These are phyloP conservation scores for Suhomyces canberraensis DNA, from an alignment of 805 yeast genomes.

Conservation along the genomic window DNA sequence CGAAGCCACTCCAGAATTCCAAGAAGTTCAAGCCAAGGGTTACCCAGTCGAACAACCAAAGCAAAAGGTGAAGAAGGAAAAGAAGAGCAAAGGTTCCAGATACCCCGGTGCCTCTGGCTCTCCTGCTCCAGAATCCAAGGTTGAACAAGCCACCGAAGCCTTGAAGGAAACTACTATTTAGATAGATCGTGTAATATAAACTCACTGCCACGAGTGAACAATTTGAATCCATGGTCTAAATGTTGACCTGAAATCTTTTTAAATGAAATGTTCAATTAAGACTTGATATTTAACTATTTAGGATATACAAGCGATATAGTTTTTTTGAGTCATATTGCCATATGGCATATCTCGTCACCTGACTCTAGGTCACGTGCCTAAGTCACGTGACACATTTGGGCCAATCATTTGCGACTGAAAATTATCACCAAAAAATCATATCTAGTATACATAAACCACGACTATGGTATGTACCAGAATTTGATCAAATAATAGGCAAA, in stretches of 20 bases:
- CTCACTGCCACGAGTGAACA: too few species aligned
- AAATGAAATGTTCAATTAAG: too few species aligned
- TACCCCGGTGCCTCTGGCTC: conserved; percentile 65
- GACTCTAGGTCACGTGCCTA: not conserved
- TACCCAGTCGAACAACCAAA: conserved; percentile 73
- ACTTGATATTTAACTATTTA: too few species aligned
- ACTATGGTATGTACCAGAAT: not conserved
- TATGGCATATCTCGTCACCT: too few species aligned
- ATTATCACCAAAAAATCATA: conserved; percentile 2
- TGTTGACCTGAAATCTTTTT: too few species aligned
- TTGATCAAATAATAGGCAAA: too few species aligned
- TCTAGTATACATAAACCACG: conserved; percentile 1
- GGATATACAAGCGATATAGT: too few species aligned
- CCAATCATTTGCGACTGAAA: conserved; percentile 7
- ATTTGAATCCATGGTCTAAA: too few species aligned
- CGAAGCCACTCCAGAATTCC: conserved; percentile 62
- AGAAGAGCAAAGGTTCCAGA: conserved; percentile 86
- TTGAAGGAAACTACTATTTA: conserved; percentile 10
- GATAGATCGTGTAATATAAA: too few species aligned
- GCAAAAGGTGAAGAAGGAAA: conserved; percentile 70
- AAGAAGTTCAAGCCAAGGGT: conserved; percentile 70
- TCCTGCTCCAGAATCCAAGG: conserved; percentile 7
- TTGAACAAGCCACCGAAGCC: conserved; percentile 6
- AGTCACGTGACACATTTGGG: not conserved
- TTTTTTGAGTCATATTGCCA: too few species aligned